Conservation (phyloP, 2,329 filamentous ascomycete genomes). For the Eurotiales sp. region DNA sequence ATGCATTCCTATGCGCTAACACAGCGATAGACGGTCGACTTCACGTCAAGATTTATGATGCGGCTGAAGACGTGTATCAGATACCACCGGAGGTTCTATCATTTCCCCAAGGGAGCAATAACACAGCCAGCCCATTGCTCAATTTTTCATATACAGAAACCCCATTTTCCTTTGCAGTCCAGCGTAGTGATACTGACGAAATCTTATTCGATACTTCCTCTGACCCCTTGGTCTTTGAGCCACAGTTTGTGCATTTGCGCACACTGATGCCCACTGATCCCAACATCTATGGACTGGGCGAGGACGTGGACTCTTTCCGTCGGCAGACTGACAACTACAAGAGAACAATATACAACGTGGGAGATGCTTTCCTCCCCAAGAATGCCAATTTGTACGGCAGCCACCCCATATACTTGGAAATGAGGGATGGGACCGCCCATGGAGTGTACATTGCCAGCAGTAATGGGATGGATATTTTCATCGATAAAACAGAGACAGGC, state of each 20-base stretch:
- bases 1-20: background rate
- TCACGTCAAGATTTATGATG: slow-evolving; percentile 71
- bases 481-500: slow-evolving; percentile 58
- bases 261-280: slow-evolving; percentile 66
- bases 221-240: slow-evolving; percentile 67
- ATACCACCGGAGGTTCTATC: slow-evolving; percentile 66
- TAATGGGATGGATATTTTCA: slow-evolving; percentile 73
- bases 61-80: slow-evolving; percentile 66
- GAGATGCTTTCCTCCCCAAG: slow-evolving; percentile 59
- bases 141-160: slow-evolving; percentile 51
- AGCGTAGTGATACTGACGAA: slow-evolving; percentile 28
- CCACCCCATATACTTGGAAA: slow-evolving; percentile 73
- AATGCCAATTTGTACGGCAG: slow-evolving; percentile 67
- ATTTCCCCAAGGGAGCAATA: slow-evolving; percentile 49
- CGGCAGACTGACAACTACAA: slow-evolving; percentile 67
- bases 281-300: slow-evolving; percentile 73
- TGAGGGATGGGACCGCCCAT: slow-evolving; percentile 58
- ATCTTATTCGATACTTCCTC: slow-evolving; percentile 66
- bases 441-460: slow-evolving; percentile 68
- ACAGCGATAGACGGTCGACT: slow-evolving; percentile 57
- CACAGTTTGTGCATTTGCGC: slow-evolving; percentile 69
- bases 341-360: slow-evolving; percentile 66
- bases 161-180: slow-evolving; percentile 66
- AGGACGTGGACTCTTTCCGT: slow-evolving; percentile 68
- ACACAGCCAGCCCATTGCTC: slow-evolving; percentile 45